Conservation (phyloP, 1,139 yeast genomes). For the Hyphopichia buzzinii region DNA sequence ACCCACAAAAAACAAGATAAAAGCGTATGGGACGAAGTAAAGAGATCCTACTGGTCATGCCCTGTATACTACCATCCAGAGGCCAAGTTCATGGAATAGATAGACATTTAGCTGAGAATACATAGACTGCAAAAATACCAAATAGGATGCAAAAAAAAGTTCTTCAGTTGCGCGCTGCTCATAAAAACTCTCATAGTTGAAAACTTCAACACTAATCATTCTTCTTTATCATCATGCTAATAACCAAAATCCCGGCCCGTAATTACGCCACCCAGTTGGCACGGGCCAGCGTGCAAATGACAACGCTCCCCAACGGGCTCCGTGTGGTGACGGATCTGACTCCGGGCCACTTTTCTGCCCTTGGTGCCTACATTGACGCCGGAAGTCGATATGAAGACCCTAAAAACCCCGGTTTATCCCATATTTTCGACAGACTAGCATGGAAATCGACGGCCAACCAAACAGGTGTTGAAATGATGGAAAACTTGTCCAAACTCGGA, state of each 20-base stretch:
- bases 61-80: constrained; percentile 67
- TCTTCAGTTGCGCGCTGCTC: constrained; percentile 1
- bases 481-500: constrained; percentile 74
- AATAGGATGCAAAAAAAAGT: background rate
- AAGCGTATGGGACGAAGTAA: constrained; percentile 68
- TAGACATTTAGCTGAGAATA: background rate
- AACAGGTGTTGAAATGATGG: constrained; percentile 70
- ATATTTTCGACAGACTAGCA: constrained; percentile 80
- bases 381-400: constrained; percentile 80
- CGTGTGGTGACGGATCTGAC: constrained; percentile 81
- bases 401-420: constrained; percentile 67
- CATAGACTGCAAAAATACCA: no score
- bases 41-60: constrained; percentile 74
- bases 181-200: constrained; percentile 3
- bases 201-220: no score
- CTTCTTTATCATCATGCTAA: no score
- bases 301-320: constrained; percentile 72
- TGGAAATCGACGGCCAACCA: constrained; percentile 73
- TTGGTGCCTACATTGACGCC: constrained; percentile 87
- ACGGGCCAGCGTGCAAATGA: constrained; percentile 36
- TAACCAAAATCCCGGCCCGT: no score
- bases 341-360: constrained; percentile 88
- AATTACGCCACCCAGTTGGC: constrained; percentile 8
- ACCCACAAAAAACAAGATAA: constrained; percentile 28
- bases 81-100: constrained; percentile 41